These are phyloP conservation scores for Byssoonygena ceratinophila DNA, from an alignment of 2,329 filamentous ascomycete genomes.

Conservation along the genomic window DNA sequence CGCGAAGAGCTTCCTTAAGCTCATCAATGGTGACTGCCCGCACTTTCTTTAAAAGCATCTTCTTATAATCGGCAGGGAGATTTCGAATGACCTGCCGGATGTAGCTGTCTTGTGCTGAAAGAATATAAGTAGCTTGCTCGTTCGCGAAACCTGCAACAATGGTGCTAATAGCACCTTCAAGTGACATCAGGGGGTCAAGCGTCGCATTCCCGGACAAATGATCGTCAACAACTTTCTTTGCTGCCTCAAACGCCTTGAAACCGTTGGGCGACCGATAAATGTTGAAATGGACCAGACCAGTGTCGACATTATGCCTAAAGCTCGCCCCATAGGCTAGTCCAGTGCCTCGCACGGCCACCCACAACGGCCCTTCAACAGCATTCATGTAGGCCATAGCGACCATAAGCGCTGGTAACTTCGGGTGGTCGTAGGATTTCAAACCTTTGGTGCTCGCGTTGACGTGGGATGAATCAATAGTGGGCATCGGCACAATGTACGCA, in stretches of 20 bases:
- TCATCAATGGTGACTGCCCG: conserved; percentile 64
- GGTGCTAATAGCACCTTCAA: conserved; percentile 82
- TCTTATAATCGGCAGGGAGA: conserved; percentile 65
- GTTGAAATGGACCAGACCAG: conserved; percentile 69
- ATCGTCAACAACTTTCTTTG: conserved; percentile 61
- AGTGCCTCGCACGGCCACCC: conserved; percentile 84
- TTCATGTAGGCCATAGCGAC: conserved; percentile 88
- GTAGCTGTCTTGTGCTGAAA: conserved; percentile 74
- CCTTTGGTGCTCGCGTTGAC: conserved; percentile 65
- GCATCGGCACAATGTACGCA: conserved; percentile 76
- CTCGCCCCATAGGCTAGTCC: conserved; percentile 83
- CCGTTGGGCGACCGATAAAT: conserved; percentile 86
- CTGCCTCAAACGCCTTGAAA: conserved; percentile 71
- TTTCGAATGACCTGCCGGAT: conserved; percentile 67
- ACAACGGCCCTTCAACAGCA: conserved; percentile 84
- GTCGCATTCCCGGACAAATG: conserved; percentile 60
- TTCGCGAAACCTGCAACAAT: conserved; percentile 82
- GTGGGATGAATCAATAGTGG: conserved; percentile 85
- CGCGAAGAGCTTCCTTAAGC: conserved; percentile 61
- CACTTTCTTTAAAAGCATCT: conserved; percentile 65
- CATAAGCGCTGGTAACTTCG: conserved; percentile 68
- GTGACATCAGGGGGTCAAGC: conserved; percentile 62
- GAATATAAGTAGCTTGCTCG: conserved; percentile 74
- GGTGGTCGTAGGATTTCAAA: conserved; percentile 63
- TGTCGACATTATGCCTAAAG: conserved; percentile 67